A percentile compares a stretch with the other conserved stretches of the same genome.
phyloP scores from a whole-genome alignment of 2,329 filamentous ascomycete species.

The Lecanosticta acicola region DNA sequence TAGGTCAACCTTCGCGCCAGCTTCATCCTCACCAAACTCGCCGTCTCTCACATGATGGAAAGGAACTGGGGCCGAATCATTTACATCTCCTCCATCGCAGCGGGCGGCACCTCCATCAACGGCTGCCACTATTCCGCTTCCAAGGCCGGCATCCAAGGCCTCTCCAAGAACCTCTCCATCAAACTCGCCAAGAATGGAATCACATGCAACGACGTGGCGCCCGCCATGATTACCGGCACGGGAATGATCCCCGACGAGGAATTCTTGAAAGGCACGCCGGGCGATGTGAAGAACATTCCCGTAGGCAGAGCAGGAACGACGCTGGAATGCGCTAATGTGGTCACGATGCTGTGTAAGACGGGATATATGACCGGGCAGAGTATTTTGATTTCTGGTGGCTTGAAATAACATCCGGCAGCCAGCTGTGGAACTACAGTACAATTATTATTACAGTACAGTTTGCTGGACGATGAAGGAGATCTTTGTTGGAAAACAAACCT shows the following conservation, averaged over 20 bases:
- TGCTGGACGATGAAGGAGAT: too few species aligned
- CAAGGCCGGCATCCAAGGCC: conserved; percentile 50
- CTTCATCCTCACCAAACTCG: conserved; percentile 58
- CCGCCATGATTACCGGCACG: conserved; percentile 58
- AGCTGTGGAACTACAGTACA: too few species aligned
- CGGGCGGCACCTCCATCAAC: conserved; percentile 59
- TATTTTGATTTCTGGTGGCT: conserved; percentile 27
- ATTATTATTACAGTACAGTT: too few species aligned
- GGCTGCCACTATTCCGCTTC: conserved; percentile 30
- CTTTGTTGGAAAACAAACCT: too few species aligned
- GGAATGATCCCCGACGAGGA: conserved; percentile 56
- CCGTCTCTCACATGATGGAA: conserved; percentile 55
- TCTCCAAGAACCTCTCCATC: conserved; percentile 59
- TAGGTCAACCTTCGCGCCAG: conserved; percentile 55
- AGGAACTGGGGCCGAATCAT: conserved; percentile 59
- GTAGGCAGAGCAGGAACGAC: conserved; percentile 54
- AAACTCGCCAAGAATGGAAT: conserved; percentile 58
- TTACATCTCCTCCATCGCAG: conserved; percentile 60
- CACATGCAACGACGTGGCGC: conserved; percentile 64
- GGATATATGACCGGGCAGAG: conserved; percentile 44
- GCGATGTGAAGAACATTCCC: conserved; percentile 56
- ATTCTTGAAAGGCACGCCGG: conserved; percentile 39
- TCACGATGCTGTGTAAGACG: conserved; percentile 56
- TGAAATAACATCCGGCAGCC: too few species aligned
- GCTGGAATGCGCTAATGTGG: conserved; percentile 56